Evolutionary conservation across 108 stramenopile species (phyloP).

Genomic region (Pseudonitzschia pungens): DNA sequence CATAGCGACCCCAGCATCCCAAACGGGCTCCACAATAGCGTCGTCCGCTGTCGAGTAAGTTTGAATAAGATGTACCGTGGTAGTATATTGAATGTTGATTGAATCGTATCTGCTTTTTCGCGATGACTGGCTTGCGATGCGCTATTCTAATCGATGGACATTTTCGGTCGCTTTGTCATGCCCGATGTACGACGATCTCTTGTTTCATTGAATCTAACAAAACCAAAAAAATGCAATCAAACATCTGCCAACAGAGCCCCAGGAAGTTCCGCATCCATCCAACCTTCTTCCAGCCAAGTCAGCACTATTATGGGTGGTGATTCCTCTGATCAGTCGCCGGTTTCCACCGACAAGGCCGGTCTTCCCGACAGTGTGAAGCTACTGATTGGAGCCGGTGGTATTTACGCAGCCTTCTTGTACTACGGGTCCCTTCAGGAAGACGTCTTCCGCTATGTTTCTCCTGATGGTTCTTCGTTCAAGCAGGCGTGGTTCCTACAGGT

Average conservation of each 20-base stretch:
- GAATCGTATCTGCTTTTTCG: no score
- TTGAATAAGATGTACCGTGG: no score
- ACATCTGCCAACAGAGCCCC: background rate
- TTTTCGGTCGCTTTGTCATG: no score
- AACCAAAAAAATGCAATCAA: no score
- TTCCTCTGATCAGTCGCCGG: background rate
- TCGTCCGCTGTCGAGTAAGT: background rate
- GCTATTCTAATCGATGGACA: no score
- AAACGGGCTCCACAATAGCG: background rate
- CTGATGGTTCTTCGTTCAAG: conserved; percentile 84
- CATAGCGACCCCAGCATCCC: background rate
- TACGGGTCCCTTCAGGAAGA: conserved; percentile 96
- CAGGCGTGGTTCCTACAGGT: conserved; percentile 93
- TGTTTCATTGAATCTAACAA: no score
- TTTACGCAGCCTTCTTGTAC: conserved; percentile 93
- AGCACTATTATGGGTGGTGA: conserved; percentile 21
- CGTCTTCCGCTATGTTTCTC: conserved; percentile 85
- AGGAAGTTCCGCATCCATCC: background rate
- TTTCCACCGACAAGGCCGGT: conserved; percentile 17
- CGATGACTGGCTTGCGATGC: no score
- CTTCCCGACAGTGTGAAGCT: conserved; percentile 74
- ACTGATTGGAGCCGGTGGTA: conserved; percentile 89
- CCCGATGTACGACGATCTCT: no score
- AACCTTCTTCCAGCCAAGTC: background rate
- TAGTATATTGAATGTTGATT: no score